Evolutionary conservation across 2,329 filamentous ascomycete genomes (phyloP).

Genomic region (Chaetomium globosum): DNA sequence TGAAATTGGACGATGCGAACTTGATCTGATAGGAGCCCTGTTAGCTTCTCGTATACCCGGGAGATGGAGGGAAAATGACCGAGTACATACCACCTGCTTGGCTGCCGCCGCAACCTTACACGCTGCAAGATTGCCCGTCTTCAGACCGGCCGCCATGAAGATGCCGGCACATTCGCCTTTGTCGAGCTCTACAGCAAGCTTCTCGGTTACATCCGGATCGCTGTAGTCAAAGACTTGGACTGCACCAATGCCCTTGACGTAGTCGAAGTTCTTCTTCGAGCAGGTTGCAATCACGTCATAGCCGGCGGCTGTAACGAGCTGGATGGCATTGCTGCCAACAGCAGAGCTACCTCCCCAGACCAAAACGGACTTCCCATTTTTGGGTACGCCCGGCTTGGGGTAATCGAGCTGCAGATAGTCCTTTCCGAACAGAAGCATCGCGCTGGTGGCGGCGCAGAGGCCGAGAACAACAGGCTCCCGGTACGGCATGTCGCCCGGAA

Average conservation of each 20-base stretch:
- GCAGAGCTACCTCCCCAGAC: slow-evolving; percentile 55
- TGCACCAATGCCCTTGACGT: slow-evolving; percentile 49
- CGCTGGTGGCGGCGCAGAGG: slow-evolving; percentile 34
- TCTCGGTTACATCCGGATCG: slow-evolving; percentile 38
- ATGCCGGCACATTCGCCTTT: slow-evolving; percentile 34
- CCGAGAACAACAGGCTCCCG: slow-evolving; percentile 35
- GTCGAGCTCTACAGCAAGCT: slow-evolving; percentile 40
- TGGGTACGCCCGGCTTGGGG: slow-evolving; percentile 30
- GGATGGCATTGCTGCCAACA: slow-evolving; percentile 51
- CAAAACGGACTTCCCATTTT: slow-evolving; percentile 43
- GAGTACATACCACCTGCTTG: slow-evolving; percentile 25
- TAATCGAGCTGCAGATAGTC: slow-evolving; percentile 32
- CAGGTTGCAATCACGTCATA: slow-evolving; percentile 51
- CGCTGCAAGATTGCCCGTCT: slow-evolving; percentile 20
- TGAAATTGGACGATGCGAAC: slow-evolving; percentile 20
- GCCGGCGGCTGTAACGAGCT: slow-evolving; percentile 49
- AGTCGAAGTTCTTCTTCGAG: slow-evolving; percentile 49
- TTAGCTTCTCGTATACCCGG: slow-evolving; percentile 2
- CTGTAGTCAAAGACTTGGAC: slow-evolving; percentile 51
- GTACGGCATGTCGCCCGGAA: slow-evolving; percentile 33
- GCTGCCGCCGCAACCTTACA: slow-evolving; percentile 23
- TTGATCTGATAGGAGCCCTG: slow-evolving; percentile 6
- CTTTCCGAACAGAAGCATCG: slow-evolving; percentile 34
- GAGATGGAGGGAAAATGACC: no score
- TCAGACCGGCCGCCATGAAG: slow-evolving; percentile 25